Percentiles rank a stretch among this genome's conserved stretches.
Conservation (phyloP, 768 basidiomycete species). For the Serendipita vermifera region DNA sequence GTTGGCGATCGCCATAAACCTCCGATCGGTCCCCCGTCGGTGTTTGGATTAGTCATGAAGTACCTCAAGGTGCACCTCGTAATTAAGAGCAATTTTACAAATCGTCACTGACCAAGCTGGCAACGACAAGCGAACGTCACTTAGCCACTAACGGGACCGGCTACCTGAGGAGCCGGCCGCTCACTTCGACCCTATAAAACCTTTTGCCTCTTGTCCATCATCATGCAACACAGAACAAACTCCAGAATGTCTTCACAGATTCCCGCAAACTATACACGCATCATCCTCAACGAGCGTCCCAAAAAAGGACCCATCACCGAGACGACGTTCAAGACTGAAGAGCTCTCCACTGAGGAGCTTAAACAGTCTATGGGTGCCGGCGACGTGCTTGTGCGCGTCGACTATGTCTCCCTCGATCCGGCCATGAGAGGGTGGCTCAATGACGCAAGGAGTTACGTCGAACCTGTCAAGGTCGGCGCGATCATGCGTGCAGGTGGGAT, state of each 20-base stretch:
- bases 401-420: constrained; percentile 73
- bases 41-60: too few relatives aligned
- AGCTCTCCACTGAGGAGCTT: constrained; percentile 19
- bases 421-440: constrained; percentile 79
- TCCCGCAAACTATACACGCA: constrained; percentile 38
- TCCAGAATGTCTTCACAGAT: not conserved
- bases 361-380: constrained; percentile 25
- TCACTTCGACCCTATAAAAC: too few relatives aligned
- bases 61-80: too few relatives aligned
- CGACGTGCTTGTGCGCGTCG: constrained; percentile 57
- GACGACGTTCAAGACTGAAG: constrained; percentile 11
- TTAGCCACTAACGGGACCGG: too few relatives aligned
- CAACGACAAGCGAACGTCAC: too few relatives aligned
- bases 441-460: constrained; percentile 56
- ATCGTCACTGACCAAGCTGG: too few relatives aligned
- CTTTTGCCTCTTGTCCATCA: too few relatives aligned
- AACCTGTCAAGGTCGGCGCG: constrained; percentile 56
- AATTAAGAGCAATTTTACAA: too few relatives aligned
- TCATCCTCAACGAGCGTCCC: constrained; percentile 70
- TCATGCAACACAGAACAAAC: too few relatives aligned
- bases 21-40: too few relatives aligned
- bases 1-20: too few relatives aligned
- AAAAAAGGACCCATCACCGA: constrained; percentile 14
- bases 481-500: constrained; percentile 64
- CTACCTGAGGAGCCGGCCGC: too few relatives aligned